Evolutionary conservation across 345 rosid genomes (phyloP).

Genomic region (Euphorbia peplus): DNA sequence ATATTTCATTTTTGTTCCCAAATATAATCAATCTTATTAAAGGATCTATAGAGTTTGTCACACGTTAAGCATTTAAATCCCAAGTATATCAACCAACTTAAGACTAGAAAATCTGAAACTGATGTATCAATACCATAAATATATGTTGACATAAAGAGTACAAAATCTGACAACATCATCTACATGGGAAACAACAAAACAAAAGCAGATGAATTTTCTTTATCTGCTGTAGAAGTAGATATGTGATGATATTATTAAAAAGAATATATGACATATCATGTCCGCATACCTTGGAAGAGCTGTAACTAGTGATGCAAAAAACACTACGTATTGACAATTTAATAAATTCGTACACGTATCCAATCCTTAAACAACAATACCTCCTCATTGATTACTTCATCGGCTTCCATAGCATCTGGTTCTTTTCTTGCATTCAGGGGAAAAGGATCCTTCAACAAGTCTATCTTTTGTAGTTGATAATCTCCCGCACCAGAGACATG

Average conservation of each 20-base stretch:
- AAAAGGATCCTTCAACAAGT: conserved; percentile 69
- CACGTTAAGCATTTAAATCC: not conserved
- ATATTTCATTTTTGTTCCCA: not conserved
- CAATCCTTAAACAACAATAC: conserved; percentile 31
- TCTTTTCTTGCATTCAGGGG: conserved; percentile 67
- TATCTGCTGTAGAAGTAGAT: not conserved
- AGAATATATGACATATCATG: not conserved
- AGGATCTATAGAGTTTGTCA: not conserved
- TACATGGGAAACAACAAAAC: not conserved
- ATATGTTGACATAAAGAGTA: too few species aligned
- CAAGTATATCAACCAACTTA: not conserved
- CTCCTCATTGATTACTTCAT: conserved; percentile 50
- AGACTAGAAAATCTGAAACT: not conserved
- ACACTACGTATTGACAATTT: not conserved
- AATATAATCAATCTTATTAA: not conserved
- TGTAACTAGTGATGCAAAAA: not conserved
- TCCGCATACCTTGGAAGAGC: not conserved
- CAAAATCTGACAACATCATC: not conserved
- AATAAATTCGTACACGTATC: not conserved
- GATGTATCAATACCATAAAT: not conserved
- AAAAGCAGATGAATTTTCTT: not conserved
- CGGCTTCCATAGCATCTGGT: conserved; percentile 65
- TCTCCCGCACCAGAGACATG: conserved; percentile 89
- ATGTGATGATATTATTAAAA: not conserved
- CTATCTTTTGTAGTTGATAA: conserved; percentile 77